A percentile compares a stretch with the other conserved stretches of the same genome.
phyloP scores from a whole-genome alignment of 306 rosid species.

The Prunus fruticosa region DNA sequence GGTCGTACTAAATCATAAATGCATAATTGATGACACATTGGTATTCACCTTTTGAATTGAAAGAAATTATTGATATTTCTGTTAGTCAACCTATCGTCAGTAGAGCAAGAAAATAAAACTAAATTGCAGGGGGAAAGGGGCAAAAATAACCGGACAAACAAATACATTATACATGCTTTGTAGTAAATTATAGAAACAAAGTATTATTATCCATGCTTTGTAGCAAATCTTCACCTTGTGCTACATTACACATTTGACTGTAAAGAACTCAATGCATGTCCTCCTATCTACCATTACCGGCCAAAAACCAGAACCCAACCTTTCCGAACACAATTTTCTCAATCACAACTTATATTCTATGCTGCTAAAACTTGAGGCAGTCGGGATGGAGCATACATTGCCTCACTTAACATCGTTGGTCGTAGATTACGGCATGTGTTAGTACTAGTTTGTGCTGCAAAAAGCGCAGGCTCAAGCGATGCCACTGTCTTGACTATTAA shows the following conservation, averaged over 20 bases:
- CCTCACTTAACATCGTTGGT: background rate
- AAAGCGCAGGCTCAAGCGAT: background rate
- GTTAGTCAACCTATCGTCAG: no score
- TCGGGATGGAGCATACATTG: background rate
- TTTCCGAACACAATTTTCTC: background rate
- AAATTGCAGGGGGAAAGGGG: background rate
- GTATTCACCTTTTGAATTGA: no score
- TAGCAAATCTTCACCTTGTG: background rate
- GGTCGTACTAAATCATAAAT: background rate
- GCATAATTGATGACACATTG: background rate
- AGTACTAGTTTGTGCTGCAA: background rate
- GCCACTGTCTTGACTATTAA: background rate
- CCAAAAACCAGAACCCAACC: background rate
- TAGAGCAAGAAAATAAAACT: no score
- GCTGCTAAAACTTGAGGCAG: background rate
- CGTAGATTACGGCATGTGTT: background rate
- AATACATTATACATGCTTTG: background rate
- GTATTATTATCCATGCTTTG: background rate
- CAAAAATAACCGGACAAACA: background rate
- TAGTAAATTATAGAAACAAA: background rate
- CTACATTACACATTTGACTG: background rate
- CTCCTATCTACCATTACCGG: background rate
- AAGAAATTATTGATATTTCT: no score
- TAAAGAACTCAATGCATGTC: background rate
- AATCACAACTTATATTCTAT: background rate